Conservation (phyloP, 352 stramenopile species). For the Pilasporangium apinafurcum region DNA sequence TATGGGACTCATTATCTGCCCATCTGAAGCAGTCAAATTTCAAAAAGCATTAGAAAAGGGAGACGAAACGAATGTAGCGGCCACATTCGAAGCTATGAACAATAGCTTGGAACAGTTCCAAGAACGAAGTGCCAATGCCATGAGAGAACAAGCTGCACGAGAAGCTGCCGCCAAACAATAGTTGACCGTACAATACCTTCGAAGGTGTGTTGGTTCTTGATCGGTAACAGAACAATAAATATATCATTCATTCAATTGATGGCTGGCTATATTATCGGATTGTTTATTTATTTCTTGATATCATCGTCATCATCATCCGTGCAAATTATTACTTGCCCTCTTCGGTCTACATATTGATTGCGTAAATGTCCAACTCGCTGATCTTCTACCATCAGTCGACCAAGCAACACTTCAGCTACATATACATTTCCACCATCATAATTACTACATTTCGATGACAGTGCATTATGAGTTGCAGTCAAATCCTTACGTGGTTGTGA, state of each 20-base stretch:
- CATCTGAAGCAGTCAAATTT: slow-evolving; percentile 53
- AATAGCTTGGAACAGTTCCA: slow-evolving; percentile 75
- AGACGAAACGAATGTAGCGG: slow-evolving; percentile 57
- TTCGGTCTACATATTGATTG: slow-evolving; percentile 52
- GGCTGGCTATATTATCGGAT: neutral
- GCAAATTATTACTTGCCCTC: slow-evolving; percentile 43
- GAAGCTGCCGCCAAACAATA: slow-evolving; percentile 47
- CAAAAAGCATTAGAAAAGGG: slow-evolving; percentile 64
- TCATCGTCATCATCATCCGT: slow-evolving; percentile 18
- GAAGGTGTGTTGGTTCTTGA: slow-evolving; percentile 9
- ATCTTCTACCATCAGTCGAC: slow-evolving; percentile 36
- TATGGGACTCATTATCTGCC: slow-evolving; percentile 85
- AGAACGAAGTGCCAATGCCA: slow-evolving; percentile 59
- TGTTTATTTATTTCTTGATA: no score
- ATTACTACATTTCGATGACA: no score
- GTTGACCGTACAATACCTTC: neutral
- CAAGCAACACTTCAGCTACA: slow-evolving; percentile 30
- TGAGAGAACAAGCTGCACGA: slow-evolving; percentile 69
- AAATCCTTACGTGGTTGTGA: slow-evolving; percentile 37
- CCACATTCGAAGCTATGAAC: slow-evolving; percentile 72
- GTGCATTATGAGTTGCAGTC: no score
- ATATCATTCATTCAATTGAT: slow-evolving; percentile 6
- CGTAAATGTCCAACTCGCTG: slow-evolving; percentile 40
- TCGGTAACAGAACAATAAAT: slow-evolving; percentile 21
- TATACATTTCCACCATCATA: no score